Base-by-base conservation (phyloP, 192 early-diverging fungal genomes). In the Entomortierella lignicola region DNA sequence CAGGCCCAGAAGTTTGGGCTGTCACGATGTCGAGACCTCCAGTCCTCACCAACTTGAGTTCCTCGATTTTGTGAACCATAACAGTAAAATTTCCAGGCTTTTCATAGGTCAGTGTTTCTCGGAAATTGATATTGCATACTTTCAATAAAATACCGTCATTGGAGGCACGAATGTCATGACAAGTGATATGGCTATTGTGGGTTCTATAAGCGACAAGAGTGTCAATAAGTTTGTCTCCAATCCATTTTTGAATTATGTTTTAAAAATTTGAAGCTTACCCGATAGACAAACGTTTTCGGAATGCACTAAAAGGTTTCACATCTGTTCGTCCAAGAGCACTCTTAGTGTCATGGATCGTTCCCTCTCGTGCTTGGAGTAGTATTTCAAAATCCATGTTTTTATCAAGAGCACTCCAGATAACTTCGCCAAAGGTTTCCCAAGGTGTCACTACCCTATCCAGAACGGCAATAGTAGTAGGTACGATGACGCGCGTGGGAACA, bases 401-500 rank as follows among this genome's bases (percentile, higher is more conserved):
- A 13, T 77, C 74, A 27, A 77, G 41, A 11, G 66, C 52, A 27
- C 64, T 69, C 74, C 74, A 77, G 23, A 44, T 77, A 25, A 69
- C 74, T 26, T 69, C 74, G 0, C 64, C 66, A 54, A 55, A 77
- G 29, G 74, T 77, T 13, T 69, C 55, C 74, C 74, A 77, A 0
- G 74, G 74, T 12, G 66, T 63, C 32, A 77, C 74, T 27, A 77
- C 74, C n/a, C 74, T 60, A 5, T 77, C 66, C 20, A 77, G 55
- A 32, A 60, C 34, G n/a, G 74, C 74, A 8, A 58, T 43, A 1
- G 42, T 77, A n/a, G 74, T 55, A 2, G 74, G 61, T 10, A 77
- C 55, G 0, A 66, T 64, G 32, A 77, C 55, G 41, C 69, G 13
- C 2, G 74, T 77, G 2, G 29, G 18, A 11, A 18, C 27, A 27